Evolutionary conservation across 805 yeast species (phyloP), one percentile per base, ranked within the genome.

Genomic region (Sungouiozyma ichnusensis): DNA sequence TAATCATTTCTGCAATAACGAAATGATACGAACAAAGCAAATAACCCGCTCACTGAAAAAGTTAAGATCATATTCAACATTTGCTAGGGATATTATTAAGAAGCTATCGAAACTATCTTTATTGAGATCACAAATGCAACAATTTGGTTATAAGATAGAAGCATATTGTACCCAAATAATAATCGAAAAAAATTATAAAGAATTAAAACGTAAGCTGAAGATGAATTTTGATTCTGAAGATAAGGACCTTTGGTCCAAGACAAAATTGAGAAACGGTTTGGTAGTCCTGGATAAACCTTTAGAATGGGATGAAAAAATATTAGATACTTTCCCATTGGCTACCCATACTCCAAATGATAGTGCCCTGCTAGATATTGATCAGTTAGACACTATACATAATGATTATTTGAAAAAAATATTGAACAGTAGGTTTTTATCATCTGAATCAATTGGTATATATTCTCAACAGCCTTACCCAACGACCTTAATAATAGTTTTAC

Each of bases 1-100:
- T 14, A 71, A 73, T 16, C 70, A 65, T 51, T 63, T 76, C 42
- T 65, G 83, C 44, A 69, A 70, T 40, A 49, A 51, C 4, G 65
- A 68, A 19, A 77, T 82, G 85, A 54, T 57, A 20, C 54, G 60
- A 16, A 58, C 63, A 2, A 66, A 55, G 40, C 52, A 54, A 38
- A 27, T 67, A n/a, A 48, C 58, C 13, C 56, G 62, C 46, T 49
- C 55, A 36, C 53, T 63, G 45, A 53, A 48, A 16, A 49, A 45
- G 20, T 43, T 48, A 16, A 48, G 45, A 32, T 40, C 41, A n/a
- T 47, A 47, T 13, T 48, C 49, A 27, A 62, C 62, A 18, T 41
- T 60, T 20, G 49, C 54, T 6, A 52, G 52, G 40, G 65, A 61
- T 44, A 43, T 58, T 6, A 17, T 51, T 14, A 38, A 36, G n/a